Evolutionary conservation across 2,329 filamentous ascomycete genomes (phyloP), one percentile per base, ranked within the genome.

Genomic region (Aspergillus vadensis): DNA sequence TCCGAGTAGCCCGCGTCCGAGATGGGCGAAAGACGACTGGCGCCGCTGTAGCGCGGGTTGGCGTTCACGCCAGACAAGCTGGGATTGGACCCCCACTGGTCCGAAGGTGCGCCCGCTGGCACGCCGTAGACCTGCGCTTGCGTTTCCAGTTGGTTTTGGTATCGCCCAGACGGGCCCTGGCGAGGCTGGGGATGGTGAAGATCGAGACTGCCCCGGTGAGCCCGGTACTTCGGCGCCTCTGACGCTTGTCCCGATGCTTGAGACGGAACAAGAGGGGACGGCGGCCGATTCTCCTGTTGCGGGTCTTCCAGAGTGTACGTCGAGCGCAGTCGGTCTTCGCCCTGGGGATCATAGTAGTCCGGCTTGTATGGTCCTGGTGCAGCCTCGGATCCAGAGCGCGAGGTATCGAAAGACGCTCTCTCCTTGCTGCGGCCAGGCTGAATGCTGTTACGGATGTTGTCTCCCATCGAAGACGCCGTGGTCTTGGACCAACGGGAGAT

Each of bases 401-500:
- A 97, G 76, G 84, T 77, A 72, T 85, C 75, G 66, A 84, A 83
- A 78, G 87, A 75, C 76, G 88, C 78, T 80, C 88, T 75, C 82
- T 87, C 78, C 80, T 88, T 78, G 51, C 82, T 78, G 51, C 82
- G 82, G 48, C 81, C 82, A 27, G 74, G 71, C 57, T 80, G 79
- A 49, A 76, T 75, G 69, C 87, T 91, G 69, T 85, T 86, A 43
- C 89, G 86, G 74, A 93, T 90, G 43, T 89, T 90, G 67, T 90
- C 89, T 48, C 91, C 88, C 47, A 92, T 87, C 62, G 92, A 96
- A 0, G 92, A 97, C 4, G 93, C 86, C 0, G 95, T 99, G 2
- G 94, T 98, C 79, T 96, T 95, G 0, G 94, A 98, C 95, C 95
- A 99, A 47, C 95, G 87, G 5, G 95, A 98, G 64, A 97, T 93